A percentile compares a stretch with the other conserved stretches of the same genome.
phyloP scores from a whole-genome alignment of 2,329 filamentous ascomycete species.

The Hymenoscyphus occultus region DNA sequence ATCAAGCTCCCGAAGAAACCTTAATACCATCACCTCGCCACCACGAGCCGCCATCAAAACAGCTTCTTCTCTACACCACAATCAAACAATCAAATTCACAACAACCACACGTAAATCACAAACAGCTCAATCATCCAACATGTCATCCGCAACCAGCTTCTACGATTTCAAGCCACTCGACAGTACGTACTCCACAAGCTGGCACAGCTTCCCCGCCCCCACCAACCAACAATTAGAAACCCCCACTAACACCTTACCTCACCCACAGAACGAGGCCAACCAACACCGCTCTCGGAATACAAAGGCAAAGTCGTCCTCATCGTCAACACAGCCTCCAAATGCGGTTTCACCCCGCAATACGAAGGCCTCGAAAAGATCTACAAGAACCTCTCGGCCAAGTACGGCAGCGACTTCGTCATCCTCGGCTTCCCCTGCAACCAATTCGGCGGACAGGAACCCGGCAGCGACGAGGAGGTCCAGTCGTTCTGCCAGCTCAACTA shows the following conservation, averaged over 20 bases:
- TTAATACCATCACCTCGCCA: constrained; percentile 2
- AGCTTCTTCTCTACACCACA: constrained; percentile 9
- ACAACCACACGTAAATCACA: neutral
- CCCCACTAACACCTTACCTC: constrained; percentile 12
- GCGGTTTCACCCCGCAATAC: constrained; percentile 97
- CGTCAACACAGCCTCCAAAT: constrained; percentile 98
- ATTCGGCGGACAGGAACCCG: constrained; percentile 84
- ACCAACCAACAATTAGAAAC: constrained; percentile 6
- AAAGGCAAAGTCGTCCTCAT: constrained; percentile 91
- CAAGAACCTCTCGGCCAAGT: constrained; percentile 66
- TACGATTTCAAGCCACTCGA: constrained; percentile 83
- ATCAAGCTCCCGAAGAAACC: constrained; percentile 10
- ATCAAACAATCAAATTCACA: neutral
- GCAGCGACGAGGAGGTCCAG: constrained; percentile 73
- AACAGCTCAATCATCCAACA: constrained; percentile 35
- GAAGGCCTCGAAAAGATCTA: constrained; percentile 87
- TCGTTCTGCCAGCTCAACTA: constrained; percentile 90
- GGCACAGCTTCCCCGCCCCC: constrained; percentile 3
- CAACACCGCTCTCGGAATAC: constrained; percentile 67
- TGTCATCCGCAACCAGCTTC: constrained; percentile 69
- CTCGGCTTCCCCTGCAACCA: constrained; percentile 99
- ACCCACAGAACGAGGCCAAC: constrained; percentile 65
- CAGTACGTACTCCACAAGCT: constrained; percentile 52
- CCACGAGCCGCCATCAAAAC: neutral
- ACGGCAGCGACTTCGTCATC: constrained; percentile 71